These are phyloP conservation scores for Erysiphe pulchra DNA, from an alignment of 2,329 filamentous ascomycete species.

Conservation along the genomic window DNA sequence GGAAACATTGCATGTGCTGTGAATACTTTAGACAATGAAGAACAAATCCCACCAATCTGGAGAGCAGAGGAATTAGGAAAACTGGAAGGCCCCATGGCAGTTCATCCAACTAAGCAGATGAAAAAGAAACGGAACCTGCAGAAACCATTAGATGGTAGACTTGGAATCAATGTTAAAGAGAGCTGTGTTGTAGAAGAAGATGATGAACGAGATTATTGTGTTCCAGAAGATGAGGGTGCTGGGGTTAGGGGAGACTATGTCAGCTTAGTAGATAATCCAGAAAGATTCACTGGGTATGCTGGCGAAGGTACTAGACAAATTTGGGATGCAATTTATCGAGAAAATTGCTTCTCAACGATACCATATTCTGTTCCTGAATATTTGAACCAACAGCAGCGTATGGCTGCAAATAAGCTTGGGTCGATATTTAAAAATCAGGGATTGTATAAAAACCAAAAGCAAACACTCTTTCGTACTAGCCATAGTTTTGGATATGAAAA, in stretches of 20 bases:
- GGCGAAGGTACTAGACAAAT: slow-evolving; percentile 69
- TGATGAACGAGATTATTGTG: slow-evolving; percentile 87
- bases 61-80: slow-evolving; percentile 77
- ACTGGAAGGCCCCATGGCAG: slow-evolving; percentile 71
- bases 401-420: slow-evolving; percentile 34
- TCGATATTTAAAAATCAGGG: slow-evolving; percentile 24
- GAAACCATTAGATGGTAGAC: slow-evolving; percentile 51
- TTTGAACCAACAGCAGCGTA: slow-evolving; percentile 12
- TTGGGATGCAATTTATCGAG: slow-evolving; percentile 89
- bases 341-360: slow-evolving; percentile 72
- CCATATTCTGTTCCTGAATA: slow-evolving; percentile 34
- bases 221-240: slow-evolving; percentile 79
- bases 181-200: slow-evolving; percentile 95
- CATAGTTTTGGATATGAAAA: slow-evolving; percentile 29
- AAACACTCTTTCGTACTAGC: slow-evolving; percentile 9
- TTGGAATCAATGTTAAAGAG: slow-evolving; percentile 75
- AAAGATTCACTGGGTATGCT: slow-evolving; percentile 83
- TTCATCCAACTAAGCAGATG: slow-evolving; percentile 54
- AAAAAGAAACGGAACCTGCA: slow-evolving; percentile 42
- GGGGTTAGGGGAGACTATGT: slow-evolving; percentile 86
- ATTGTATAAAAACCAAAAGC: slow-evolving; percentile 21
- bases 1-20: slow-evolving; percentile 94
- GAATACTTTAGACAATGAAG: slow-evolving; percentile 81
- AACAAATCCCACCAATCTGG: slow-evolving; percentile 82
- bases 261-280: slow-evolving; percentile 75